Conservation (phyloP, 1,139 yeast species). For the Nematodospora anomalae region DNA sequence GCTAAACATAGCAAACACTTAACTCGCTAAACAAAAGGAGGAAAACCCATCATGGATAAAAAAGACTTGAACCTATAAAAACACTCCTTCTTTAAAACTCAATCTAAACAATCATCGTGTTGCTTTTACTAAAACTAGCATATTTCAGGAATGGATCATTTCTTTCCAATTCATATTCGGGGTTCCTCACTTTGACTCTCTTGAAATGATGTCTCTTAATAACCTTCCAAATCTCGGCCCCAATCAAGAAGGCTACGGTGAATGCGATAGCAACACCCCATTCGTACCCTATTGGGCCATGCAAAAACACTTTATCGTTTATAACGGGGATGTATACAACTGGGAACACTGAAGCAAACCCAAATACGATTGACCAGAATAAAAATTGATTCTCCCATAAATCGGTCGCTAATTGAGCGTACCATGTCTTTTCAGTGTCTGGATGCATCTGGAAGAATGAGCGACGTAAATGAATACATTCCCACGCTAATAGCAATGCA, state of each 20-base stretch:
- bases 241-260: constrained; percentile 55
- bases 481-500: constrained; percentile 86
- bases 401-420: constrained; percentile 56
- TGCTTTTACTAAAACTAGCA: constrained; percentile 45
- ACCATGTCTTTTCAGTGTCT: constrained; percentile 60
- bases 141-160: constrained; percentile 65
- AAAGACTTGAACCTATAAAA: too few species aligned
- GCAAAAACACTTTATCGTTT: constrained; percentile 74
- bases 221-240: constrained; percentile 70
- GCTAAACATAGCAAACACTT: too few species aligned
- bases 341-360: constrained; percentile 75
- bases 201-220: constrained; percentile 56
- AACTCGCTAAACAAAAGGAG: too few species aligned
- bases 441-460: constrained; percentile 79
- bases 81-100: too few species aligned
- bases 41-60: too few species aligned
- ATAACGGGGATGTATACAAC: constrained; percentile 87
- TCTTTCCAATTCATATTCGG: constrained; percentile 65
- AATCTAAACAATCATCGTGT: too few species aligned
- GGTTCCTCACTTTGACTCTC: constrained; percentile 48
- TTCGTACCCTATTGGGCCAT: constrained; percentile 72
- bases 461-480: constrained; percentile 73
- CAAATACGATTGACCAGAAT: constrained; percentile 80
- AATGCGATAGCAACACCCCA: constrained; percentile 81
- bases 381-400: constrained; percentile 76